Conservation (phyloP, 2,329 filamentous ascomycete genomes). For the Didymella segeticola region DNA sequence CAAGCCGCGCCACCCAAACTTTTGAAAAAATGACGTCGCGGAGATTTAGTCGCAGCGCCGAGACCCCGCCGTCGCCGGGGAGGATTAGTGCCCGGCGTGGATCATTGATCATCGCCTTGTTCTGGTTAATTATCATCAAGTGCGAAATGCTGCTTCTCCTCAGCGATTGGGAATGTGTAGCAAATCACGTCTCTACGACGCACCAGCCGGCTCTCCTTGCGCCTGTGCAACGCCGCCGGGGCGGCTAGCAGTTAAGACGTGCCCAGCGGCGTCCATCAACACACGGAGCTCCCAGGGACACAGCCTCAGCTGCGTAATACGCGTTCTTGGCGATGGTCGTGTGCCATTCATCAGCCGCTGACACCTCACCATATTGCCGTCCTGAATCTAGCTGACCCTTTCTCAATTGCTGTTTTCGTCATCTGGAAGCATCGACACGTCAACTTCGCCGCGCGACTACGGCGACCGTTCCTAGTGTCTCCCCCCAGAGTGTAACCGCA, state of each 20-base stretch:
- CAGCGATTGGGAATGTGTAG: not conserved
- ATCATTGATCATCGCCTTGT: conserved; percentile 1
- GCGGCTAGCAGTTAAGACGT: conserved; percentile 16
- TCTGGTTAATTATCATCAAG: not conserved
- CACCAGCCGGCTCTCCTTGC: conserved; percentile 3
- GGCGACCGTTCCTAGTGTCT: not conserved
- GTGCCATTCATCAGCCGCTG: conserved; percentile 14
- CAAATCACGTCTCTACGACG: not conserved
- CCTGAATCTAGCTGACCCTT: not conserved
- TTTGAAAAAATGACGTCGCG: conserved; percentile 26
- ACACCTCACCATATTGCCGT: not conserved
- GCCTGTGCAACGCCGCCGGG: conserved; percentile 8
- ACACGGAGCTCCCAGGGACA: conserved; percentile 10
- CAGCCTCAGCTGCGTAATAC: conserved; percentile 14
- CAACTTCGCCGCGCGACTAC: conserved; percentile 4
- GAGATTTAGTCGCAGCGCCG: conserved; percentile 9
- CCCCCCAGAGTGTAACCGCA: not conserved
- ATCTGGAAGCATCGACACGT: conserved; percentile 5
- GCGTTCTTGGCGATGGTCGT: conserved; percentile 15
- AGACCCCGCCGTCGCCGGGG: conserved; percentile 9
- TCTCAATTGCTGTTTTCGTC: too few relatives aligned
- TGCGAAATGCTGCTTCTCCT: not conserved
- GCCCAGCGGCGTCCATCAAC: conserved; percentile 11
- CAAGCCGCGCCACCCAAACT: conserved; percentile 1
- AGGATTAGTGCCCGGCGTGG: conserved; percentile 1